Conservation (phyloP, 345 rosid species). For the Ailanthus altissimus region DNA sequence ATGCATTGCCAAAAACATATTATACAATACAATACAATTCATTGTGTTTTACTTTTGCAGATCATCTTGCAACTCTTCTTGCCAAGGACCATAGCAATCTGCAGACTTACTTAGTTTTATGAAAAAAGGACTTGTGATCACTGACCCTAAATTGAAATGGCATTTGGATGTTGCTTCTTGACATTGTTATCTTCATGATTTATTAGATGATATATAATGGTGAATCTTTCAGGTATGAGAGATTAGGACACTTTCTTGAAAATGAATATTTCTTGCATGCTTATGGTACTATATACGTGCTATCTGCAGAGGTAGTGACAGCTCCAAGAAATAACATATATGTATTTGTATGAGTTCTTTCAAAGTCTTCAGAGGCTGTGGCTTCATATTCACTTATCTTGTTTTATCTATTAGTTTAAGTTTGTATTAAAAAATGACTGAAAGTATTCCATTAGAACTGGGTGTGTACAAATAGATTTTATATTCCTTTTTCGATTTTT, state of each 20-base stretch:
- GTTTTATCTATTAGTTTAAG: not conserved
- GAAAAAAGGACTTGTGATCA: slow-evolving; percentile 89
- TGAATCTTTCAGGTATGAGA: slow-evolving; percentile 61
- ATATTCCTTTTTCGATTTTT: not conserved
- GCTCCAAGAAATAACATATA: slow-evolving; percentile 71
- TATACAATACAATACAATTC: too few relatives aligned
- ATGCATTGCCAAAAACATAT: not conserved
- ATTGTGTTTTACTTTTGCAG: slow-evolving; percentile 31
- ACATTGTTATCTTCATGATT: not conserved
- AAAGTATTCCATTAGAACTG: not conserved
- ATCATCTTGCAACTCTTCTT: slow-evolving; percentile 79
- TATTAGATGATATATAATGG: slow-evolving; percentile 15
- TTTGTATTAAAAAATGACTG: not conserved
- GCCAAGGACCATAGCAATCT: slow-evolving; percentile 71
- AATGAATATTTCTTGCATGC: slow-evolving; percentile 80
- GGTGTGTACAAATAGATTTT: not conserved
- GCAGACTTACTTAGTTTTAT: slow-evolving; percentile 70
- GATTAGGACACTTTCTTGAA: slow-evolving; percentile 72
- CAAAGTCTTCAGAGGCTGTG: not conserved
- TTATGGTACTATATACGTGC: slow-evolving; percentile 73
- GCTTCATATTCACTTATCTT: not conserved
- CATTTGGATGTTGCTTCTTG: slow-evolving; percentile 15
- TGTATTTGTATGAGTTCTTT: slow-evolving; percentile 18
- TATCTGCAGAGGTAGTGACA: slow-evolving; percentile 73
- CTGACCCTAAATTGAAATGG: slow-evolving; percentile 82